phyloP scores from a whole-genome alignment of 1,139 yeast genomes.

The Pichia sp. region DNA sequence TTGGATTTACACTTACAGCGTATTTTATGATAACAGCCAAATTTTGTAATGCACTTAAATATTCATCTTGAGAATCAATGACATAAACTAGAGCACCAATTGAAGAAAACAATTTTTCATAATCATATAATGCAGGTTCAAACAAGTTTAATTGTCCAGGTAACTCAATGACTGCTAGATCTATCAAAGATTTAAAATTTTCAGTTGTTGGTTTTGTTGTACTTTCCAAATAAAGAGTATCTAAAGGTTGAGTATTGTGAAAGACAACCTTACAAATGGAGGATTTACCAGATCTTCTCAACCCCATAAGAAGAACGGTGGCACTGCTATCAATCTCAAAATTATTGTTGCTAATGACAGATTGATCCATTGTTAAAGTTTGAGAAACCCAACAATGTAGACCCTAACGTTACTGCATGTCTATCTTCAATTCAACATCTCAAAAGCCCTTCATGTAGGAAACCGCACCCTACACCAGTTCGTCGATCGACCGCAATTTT shows the following conservation, averaged over 20 bases:
- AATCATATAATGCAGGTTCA: conserved; percentile 68
- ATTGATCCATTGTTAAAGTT: conserved; percentile 7
- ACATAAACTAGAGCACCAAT: conserved; percentile 95
- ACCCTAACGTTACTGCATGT: too few relatives aligned
- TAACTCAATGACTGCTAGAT: conserved; percentile 86
- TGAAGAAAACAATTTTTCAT: conserved; percentile 67
- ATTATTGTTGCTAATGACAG: neutral
- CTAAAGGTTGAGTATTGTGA: conserved; percentile 94
- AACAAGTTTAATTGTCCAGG: conserved; percentile 92
- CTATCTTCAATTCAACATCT: neutral
- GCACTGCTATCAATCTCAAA: conserved; percentile 47
- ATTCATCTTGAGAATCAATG: conserved; percentile 92
- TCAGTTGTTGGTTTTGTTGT: conserved; percentile 85
- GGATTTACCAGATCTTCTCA: conserved; percentile 72
- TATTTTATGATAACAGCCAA: conserved; percentile 83
- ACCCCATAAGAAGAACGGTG: conserved; percentile 77
- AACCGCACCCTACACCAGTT: neutral
- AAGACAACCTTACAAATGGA: conserved; percentile 92
- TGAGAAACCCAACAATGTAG: neutral
- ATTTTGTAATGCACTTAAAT: conserved; percentile 83
- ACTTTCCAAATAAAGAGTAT: conserved; percentile 82
- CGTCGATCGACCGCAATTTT: neutral
- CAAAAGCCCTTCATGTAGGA: neutral
- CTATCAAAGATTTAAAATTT: conserved; percentile 64
- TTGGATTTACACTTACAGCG: conserved; percentile 81